Base-by-base conservation (phyloP, 192 early-diverging fungal species). In the Gaertneriomyces semiglobifer region DNA sequence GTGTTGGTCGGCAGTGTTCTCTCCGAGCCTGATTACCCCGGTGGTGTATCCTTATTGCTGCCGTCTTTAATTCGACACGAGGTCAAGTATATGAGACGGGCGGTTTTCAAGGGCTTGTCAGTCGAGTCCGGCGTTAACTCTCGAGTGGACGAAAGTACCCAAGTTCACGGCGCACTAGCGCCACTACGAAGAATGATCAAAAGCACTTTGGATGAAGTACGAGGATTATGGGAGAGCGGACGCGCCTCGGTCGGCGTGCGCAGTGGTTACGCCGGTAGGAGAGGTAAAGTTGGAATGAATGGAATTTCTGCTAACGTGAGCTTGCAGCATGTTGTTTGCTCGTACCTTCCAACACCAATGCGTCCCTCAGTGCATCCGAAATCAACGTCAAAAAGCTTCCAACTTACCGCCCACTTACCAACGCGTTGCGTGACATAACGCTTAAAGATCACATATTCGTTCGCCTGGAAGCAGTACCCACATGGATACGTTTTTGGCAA, bases 21-120 rank as follows among this genome's bases (percentile, higher is more conserved):
- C 0, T 9, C 58, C 42, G 25, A 62, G 12, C 44, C 58, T 14
- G 25, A 33, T 33, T 33, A 33, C 25, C 33, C 62, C 4, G 10
- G 5, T 18, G 20, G 16, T 9, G 45, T 56, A 4, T 41, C 62
- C 4, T 9, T 19, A 0, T 19, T 71, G 14, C 33, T 71, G 33
- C 55, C 62, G 4, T 58, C 9, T 19, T 65, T 71, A 44, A 65
- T 71, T 43, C n/a, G n/a, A 44, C 69, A 71, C 43, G 69, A 71
- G 57, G 63, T 61, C 62, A 65, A 58, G 43, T 41, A 64, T 19
- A 71, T 71, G 69, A 42, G 69, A 25, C 61, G 69, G 7, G 62
- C 69, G 19, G 69, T 71, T 14, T 71, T 71, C 56, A 71, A 71
- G 46, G 69, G 69, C 6, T 53, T 71, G 20, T 61, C 69, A 18